Base-by-base conservation (phyloP, 2,329 filamentous ascomycete species). In the Colletotrichum tabaci region DNA sequence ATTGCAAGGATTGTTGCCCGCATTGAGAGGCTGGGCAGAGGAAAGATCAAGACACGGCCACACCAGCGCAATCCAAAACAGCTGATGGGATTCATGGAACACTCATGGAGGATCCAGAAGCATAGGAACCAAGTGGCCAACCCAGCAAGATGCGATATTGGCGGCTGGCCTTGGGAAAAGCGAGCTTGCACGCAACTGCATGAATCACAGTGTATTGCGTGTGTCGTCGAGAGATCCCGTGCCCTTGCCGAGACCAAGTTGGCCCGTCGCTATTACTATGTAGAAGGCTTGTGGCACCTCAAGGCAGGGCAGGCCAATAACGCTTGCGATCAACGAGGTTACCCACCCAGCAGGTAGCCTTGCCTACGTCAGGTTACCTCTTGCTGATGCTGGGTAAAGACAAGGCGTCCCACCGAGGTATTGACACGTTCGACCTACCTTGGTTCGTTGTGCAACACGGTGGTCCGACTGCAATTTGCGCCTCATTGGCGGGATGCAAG, bases 391-490 rank as follows among this genome's bases (percentile, higher is more conserved):
- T 35, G 30, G 8, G 8, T 9, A 35, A 9, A 35, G 8, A 35
- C 8, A 9, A 9, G 30, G 30, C 30, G 30, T 35, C 30, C 30
- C 30, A 9, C 30, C 30, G 10, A 35, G 30, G 30, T 35, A 9
- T 35, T 35, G 26, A 35, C 8, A 35, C 30, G 30, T 35, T 35
- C 30, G 30, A 35, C 30, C 8, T 10, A 38, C 35, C 35, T 38
- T 10, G 35, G 35, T 38, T 10, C 8, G 35, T 38, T 38, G 35
- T 38, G 35, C 35, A 38, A 38, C 35, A 38, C 9, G 56, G 53
- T 67, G 65, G 57, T 67, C 49, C 57, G 65, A 67, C 56, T 55
- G 61, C 46, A 65, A 69, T 60, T 53, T 57, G 66, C 61, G 38
- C 52, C 61, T 66, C 52, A 58, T 60, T 18, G 23, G 18, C 44